Evolutionary conservation across 2,329 filamentous ascomycete species (phyloP), one percentile per base, ranked within the genome.

Genomic region (Fusarium sp.): DNA sequence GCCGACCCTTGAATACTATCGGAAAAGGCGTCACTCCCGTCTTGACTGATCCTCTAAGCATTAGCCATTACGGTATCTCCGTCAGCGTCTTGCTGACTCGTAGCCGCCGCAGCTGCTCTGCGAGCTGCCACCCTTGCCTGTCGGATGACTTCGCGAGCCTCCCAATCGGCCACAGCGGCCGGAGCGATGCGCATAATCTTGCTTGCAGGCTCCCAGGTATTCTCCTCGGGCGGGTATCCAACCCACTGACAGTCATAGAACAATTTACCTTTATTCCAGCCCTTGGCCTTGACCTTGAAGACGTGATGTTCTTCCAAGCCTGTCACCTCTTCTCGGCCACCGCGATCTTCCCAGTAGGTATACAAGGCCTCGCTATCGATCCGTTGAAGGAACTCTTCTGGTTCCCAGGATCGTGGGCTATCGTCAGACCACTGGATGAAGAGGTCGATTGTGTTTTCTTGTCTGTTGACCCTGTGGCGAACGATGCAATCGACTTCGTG

Each of bases 71-170:
- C 24, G 0, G n/a, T 9, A 1, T 18, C 16, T 10, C 26, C n/a
- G 0, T 12, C 16, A 26, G n/a, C 11, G 2, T 44, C 7, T 6
- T 10, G 5, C 24, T 14, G 7, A 5, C 2, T 14, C 3, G 1
- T 24, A 2, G 41, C n/a, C n/a, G 13, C 20, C 20, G 13, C 7
- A 3, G 13, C 38, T 14, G 24, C 12, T 1, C 26, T 44, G 3
- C 11, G 24, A 20, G 24, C 41, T 6, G 41, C 24, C 0, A 26
- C 12, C 3, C 10, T 44, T 1, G 41, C 41, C 20, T 4, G 5
- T 1, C 41, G 41, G 4, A 4, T 7, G 0, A 11, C 41, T 26
- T 26, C 24, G 0, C 24, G 24, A 8, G 16, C 41, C 16, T 44
- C 41, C 24, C 16, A 44, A 10, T 44, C 24, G 11, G 2, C 7